Base-by-base conservation (phyloP, 345 rosid species). In the Melaleuca quinquenervia region DNA sequence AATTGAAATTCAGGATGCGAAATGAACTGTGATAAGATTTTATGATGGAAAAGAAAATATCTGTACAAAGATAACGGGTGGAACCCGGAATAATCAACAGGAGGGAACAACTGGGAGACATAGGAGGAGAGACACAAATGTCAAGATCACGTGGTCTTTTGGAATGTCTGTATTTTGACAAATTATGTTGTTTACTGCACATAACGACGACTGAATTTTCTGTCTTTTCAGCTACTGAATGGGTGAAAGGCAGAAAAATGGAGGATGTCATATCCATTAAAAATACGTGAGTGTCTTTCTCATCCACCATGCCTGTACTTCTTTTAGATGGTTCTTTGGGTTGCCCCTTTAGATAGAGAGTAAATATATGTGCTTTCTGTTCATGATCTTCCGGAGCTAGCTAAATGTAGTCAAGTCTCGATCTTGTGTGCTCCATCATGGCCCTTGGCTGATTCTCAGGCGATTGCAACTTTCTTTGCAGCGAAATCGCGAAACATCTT, bases 181-280 rank as follows among this genome's bases (percentile, higher is more conserved):
- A 16, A 9, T 24, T 32, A 32, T 8, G 78, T 16, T 60, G 53
- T 21, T 13, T 13, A 58, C 52, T 52, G 53, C 20, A 49, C 21
- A 26, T 44, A 1, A 10, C 26, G 18, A 27, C 41, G 52, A 27
- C 24, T 41, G 78, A 70, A 16, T 70, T 32, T 22, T 7, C 26
- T 11, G 8, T 86, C 85, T 54, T 86, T 90, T 50, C 89, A 98
- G 99, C 98, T 50, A 94, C 99, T 15, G 99, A 98, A 90, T 98
- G 99, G 99, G 99, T 96, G 93, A 96, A 96, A 88, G 99, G 99
- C 78, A 95, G 92, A 88, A 93, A 92, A 84, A 93, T 93, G 96
- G 98, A 96, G 86, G 99, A 98, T 83, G 99, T 95, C 21, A 14
- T 95, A 50, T 87, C 99, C 87, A 98, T 98, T 80, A 94, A 94